Base-by-base conservation (phyloP, 805 yeast genomes). In the Sugiyamaella valdiviana region DNA sequence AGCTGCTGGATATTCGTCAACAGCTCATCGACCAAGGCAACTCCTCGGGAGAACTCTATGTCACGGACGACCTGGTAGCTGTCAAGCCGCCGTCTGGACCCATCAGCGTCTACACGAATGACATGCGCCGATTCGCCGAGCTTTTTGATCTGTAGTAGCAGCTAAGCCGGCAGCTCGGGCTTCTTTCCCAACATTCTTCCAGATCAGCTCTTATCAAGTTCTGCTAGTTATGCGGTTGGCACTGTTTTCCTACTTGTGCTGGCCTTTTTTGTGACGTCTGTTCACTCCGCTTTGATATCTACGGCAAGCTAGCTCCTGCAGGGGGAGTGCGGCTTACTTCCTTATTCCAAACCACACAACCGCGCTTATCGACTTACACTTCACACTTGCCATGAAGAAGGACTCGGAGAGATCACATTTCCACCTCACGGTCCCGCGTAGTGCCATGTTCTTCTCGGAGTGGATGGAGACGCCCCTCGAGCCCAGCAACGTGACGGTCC, bases 401-500 rank as follows among this genome's bases (percentile, higher is more conserved):
- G 70, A 66, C 54, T 63, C 68, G 2, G 63, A 62, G 29, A 51
- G 66, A 23, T 46, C 61, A 20, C 61, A 60, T n/a, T 50, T 61
- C 20, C 69, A 66, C 44, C 55, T 61, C 42, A 49, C 47, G 2
- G 46, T 54, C 4, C 54, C 63, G 7, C 54, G 62, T 15, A 45
- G 58, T n/a, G 67, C 57, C 19, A 50, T 55, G 3, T 49, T 54
- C 16, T 60, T 59, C 38, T 58, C 59, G 14, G 59, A 63, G 21
- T 66, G 68, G 69, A 54, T 56, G 41, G 39, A 55, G 36, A 58
- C 55, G 47, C 57, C 57, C 40, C 53, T 66, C 15, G 59, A 56
- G 42, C 56, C 57, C 20, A 68, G 63, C 35, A 60, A 56, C 29
- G 54, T 64, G 14, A 46, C 48, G 5, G 52, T 60, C 15, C 53